Conservation (phyloP, 257 asterid genomes). For the Jacaranda copaia region DNA sequence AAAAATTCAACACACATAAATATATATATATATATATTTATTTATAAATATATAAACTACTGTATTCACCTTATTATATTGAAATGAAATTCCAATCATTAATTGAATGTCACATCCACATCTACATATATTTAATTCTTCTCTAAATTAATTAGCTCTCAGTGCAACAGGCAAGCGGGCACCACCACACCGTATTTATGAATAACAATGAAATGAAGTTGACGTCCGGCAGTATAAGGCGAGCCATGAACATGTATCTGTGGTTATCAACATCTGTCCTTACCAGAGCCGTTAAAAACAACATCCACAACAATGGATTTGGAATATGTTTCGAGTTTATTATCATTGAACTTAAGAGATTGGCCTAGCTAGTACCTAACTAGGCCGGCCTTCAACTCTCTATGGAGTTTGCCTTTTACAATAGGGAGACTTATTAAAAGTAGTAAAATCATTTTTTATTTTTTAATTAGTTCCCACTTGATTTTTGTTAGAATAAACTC, state of each 20-base stretch:
- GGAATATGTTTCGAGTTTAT: no score
- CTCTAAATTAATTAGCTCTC: constrained; percentile 20
- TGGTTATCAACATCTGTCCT: constrained; percentile 19
- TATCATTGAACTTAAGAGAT: no score
- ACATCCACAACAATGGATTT: no score
- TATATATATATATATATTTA: no score
- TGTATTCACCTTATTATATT: constrained; percentile 29
- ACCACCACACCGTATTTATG: constrained; percentile 29
- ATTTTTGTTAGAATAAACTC: no score
- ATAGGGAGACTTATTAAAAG: no score
- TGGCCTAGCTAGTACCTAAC: no score
- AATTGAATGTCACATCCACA: constrained; percentile 36
- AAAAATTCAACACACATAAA: not conserved
- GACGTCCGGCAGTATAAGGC: not conserved
- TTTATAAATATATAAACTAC: no score
- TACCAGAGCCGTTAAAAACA: not conserved
- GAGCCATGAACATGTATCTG: constrained; percentile 18
- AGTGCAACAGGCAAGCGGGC: not conserved
- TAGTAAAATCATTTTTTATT: no score
- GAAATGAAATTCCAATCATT: constrained; percentile 38
- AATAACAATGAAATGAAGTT: not conserved
- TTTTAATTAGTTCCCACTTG: no score
- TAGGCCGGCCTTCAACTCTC: no score
- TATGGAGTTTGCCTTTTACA: no score
- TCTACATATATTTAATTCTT: constrained; percentile 26